A percentile compares a stretch with the other conserved stretches of the same genome.
Evolutionary conservation across 2,329 filamentous ascomycete genomes (phyloP).

Genomic region (Fusarium nodosum): DNA sequence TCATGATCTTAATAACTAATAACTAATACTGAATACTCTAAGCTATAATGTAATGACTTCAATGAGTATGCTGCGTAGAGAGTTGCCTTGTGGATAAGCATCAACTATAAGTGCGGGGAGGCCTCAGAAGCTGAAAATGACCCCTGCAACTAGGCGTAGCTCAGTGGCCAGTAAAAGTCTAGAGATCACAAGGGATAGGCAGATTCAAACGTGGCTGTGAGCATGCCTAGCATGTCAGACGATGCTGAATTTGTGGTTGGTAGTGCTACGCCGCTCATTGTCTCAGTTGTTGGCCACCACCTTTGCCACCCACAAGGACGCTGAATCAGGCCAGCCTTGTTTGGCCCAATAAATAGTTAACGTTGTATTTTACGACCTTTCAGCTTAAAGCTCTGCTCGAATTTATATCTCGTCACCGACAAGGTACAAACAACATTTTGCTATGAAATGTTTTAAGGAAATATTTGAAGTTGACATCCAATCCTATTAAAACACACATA

Average conservation of each 20-base stretch:
- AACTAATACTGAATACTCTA: not conserved
- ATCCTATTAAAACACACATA: no score
- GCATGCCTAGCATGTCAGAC: not conserved
- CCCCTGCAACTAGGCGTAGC: not conserved
- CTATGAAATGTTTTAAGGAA: no score
- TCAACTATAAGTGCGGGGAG: not conserved
- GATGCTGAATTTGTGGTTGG: not conserved
- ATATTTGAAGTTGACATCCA: no score
- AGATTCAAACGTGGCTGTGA: not conserved
- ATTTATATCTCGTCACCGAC: no score
- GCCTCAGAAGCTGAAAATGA: not conserved
- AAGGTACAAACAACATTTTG: no score
- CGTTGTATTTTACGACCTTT: no score
- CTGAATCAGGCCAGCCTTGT: no score
- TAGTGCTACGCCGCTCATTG: not conserved
- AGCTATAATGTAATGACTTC: no score
- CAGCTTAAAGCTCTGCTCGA: no score
- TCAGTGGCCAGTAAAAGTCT: not conserved
- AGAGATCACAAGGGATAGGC: not conserved
- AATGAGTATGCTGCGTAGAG: not conserved
- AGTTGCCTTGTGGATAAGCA: not conserved
- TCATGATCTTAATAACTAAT: not conserved
- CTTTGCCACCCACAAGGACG: accelerated
- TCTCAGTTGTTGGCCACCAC: not conserved
- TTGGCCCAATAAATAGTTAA: no score